Evolutionary conservation across 192 early-diverging fungal genomes (phyloP).

Genomic region (Spizellomyces sp.): DNA sequence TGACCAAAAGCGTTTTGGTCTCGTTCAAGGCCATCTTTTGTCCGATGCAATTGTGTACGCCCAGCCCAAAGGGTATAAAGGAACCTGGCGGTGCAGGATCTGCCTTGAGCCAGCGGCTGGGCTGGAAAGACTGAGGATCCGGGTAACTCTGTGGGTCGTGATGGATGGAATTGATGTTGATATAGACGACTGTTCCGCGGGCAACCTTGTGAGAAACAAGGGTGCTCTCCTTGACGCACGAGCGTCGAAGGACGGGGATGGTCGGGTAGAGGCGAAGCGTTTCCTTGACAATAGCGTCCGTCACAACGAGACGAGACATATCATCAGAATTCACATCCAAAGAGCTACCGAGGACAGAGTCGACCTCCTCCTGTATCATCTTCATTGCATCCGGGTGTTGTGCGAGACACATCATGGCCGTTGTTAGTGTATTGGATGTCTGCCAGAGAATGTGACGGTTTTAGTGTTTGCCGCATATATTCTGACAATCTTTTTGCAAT

Average conservation of each 20-base stretch:
- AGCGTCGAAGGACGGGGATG: conserved; percentile 21
- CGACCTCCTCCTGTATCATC: no score
- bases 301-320: no score
- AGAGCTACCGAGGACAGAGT: no score
- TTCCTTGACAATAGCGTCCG: conserved; percentile 39
- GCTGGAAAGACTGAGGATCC: conserved; percentile 35
- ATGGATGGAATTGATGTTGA: conserved; percentile 40
- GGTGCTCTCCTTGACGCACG: conserved; percentile 3
- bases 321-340: no score
- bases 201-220: conserved; percentile 32
- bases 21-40: conserved; percentile 2
- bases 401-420: no score
- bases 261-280: conserved; percentile 36
- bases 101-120: neutral
- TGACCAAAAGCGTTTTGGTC: neutral
- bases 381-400: no score
- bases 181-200: conserved; percentile 28
- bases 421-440: no score
- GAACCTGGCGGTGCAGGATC: neutral
- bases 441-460: no score
- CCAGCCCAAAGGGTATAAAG: neutral
- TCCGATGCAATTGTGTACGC: neutral
- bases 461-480: no score
- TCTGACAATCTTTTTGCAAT: neutral
- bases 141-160: conserved; percentile 29